A percentile compares a stretch with the other conserved stretches of the same genome.
Conservation (phyloP, 1,284 basidiomycete species). For the Fomitopsis schrenkii region DNA sequence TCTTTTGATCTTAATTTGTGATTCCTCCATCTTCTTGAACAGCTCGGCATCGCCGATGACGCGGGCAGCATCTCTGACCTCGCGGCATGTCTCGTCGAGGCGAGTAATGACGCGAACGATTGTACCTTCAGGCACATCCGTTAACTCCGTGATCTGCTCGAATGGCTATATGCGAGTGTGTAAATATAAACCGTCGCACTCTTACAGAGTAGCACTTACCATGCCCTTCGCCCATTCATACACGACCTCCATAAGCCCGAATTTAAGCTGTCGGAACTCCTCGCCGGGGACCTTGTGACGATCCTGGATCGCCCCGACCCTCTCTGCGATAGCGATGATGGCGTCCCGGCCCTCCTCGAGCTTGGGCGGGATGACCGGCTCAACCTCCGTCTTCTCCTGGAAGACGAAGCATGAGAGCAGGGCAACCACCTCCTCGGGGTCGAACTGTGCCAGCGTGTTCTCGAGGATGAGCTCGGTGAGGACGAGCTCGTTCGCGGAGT, state of each 20-base stretch:
- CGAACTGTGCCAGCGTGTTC: conserved; percentile 86
- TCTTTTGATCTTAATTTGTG: conserved; percentile 89
- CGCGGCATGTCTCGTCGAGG: conserved; percentile 94
- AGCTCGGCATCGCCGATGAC: conserved; percentile 96
- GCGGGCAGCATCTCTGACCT: conserved; percentile 94
- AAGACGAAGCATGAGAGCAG: conserved; percentile 96
- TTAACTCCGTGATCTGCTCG: conserved; percentile 88
- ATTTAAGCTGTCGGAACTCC: conserved; percentile 79
- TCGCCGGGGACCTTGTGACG: conserved; percentile 75
- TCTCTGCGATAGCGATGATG: conserved; percentile 81
- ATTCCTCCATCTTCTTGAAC: conserved; percentile 97
- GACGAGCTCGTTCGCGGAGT: conserved; percentile 93
- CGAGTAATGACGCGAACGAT: conserved; percentile 97
- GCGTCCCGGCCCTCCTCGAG: conserved; percentile 78
- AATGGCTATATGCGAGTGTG: conserved; percentile 67
- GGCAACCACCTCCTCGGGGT: conserved; percentile 96
- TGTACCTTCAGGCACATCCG: conserved; percentile 95
- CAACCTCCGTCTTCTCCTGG: conserved; percentile 92
- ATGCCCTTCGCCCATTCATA: conserved; percentile 99
- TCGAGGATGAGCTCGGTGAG: conserved; percentile 97
- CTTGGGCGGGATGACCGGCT: conserved; percentile 76
- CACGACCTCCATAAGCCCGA: conserved; percentile 91
- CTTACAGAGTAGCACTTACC: conserved; percentile 45
- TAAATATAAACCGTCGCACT: conserved; percentile 4
- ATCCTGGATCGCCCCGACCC: conserved; percentile 79